Conservation (phyloP, 2,329 filamentous ascomycete species). For the Leptographium radiaticola region DNA sequence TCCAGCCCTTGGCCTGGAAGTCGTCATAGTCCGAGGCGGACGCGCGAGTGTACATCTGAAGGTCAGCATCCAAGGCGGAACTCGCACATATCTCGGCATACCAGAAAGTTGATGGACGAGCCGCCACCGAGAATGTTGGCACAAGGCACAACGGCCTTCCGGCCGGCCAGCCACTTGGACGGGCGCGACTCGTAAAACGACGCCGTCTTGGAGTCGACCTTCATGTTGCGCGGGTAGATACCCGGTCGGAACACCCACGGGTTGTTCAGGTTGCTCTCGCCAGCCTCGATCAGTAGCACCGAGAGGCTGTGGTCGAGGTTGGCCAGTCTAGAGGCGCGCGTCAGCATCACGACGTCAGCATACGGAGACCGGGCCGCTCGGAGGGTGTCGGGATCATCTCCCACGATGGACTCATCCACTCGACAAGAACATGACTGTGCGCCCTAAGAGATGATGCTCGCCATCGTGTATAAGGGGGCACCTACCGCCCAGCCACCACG, state of each 20-base stretch:
- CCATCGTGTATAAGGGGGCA: neutral
- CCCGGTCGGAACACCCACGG: conserved; percentile 65
- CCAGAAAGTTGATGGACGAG: conserved; percentile 66
- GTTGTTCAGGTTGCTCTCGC: conserved; percentile 64
- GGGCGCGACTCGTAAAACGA: conserved; percentile 70
- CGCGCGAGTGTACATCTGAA: conserved; percentile 54
- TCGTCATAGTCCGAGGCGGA: conserved; percentile 65
- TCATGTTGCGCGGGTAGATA: conserved; percentile 68
- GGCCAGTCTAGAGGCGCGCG: conserved; percentile 39
- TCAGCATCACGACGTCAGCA: conserved; percentile 12
- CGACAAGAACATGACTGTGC: no score
- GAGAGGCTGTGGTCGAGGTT: conserved; percentile 63
- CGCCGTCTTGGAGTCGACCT: conserved; percentile 67
- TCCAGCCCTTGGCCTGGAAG: conserved; percentile 71
- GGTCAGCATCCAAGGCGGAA: neutral
- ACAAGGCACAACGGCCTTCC: conserved; percentile 61
- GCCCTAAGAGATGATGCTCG: no score
- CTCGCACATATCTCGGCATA: neutral
- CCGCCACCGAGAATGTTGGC: conserved; percentile 61
- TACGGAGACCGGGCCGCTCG: neutral
- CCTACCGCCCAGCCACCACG: conserved; percentile 43
- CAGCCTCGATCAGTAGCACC: conserved; percentile 57
- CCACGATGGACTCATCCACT: no score
- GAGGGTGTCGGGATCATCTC: neutral
- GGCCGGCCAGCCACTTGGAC: conserved; percentile 57